phyloP scores from a whole-genome alignment of 2,329 filamentous ascomycete species.

The Colletotrichum falcatum region DNA sequence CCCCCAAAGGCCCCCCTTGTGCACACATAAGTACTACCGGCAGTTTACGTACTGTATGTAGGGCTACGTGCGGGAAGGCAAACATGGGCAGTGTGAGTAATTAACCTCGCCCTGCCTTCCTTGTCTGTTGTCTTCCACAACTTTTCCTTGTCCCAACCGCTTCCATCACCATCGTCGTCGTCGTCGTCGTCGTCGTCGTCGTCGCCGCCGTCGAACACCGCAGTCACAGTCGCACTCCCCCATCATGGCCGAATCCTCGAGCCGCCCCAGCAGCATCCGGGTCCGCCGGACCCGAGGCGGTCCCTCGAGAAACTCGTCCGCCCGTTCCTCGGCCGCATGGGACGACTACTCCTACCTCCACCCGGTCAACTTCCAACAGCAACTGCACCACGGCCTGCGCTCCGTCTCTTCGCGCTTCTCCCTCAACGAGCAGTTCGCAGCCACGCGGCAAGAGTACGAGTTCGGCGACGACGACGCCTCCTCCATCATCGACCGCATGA shows the following conservation, averaged over 20 bases:
- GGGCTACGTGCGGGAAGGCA: slow-evolving; percentile 12
- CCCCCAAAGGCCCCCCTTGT: slow-evolving; percentile 21
- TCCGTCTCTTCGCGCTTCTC: slow-evolving; percentile 59
- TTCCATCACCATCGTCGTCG: no score
- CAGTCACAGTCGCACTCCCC: neutral
- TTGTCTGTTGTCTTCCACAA: neutral
- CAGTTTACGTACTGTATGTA: neutral
- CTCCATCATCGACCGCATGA: slow-evolving; percentile 54
- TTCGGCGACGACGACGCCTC: slow-evolving; percentile 62
- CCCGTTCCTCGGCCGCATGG: slow-evolving; percentile 44
- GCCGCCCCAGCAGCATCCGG: slow-evolving; percentile 47
- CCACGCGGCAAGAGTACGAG: slow-evolving; percentile 59
- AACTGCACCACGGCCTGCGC: slow-evolving; percentile 46
- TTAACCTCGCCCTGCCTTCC: neutral
- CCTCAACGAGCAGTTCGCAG: slow-evolving; percentile 61
- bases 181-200: no score
- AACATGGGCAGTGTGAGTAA: slow-evolving; percentile 35
- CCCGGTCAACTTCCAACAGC: slow-evolving; percentile 27
- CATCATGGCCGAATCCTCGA: slow-evolving; percentile 46
- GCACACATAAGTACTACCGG: neutral
- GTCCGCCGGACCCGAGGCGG: slow-evolving; percentile 44
- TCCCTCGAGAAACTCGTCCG: slow-evolving; percentile 44
- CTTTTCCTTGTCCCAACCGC: slow-evolving; percentile 10
- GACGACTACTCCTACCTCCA: slow-evolving; percentile 40
- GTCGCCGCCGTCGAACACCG: neutral